Percentiles rank a stretch among this genome's conserved stretches.
These are phyloP conservation scores for Metschnikowia kofuensis DNA, from an alignment of 805 yeast genomes.

Conservation along the genomic window DNA sequence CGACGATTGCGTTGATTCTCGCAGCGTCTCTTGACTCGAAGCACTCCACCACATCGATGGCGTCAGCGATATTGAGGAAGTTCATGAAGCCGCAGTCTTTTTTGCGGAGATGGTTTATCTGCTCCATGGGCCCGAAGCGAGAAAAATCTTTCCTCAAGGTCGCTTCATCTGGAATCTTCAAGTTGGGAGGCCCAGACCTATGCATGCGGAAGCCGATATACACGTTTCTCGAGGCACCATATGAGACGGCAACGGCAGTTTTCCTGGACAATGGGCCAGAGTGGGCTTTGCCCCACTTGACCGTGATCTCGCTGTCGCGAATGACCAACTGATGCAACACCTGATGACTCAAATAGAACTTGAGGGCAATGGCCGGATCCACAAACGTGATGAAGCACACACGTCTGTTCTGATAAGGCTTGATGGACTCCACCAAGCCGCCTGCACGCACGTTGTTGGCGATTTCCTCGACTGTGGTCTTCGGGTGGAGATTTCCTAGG, in stretches of 20 bases:
- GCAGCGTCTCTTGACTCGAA: constrained; percentile 38
- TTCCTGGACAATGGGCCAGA: constrained; percentile 59
- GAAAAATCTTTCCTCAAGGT: constrained; percentile 58
- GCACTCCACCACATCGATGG: constrained; percentile 61
- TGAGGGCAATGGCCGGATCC: constrained; percentile 61
- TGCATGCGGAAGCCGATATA: constrained; percentile 57
- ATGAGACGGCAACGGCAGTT: constrained; percentile 60
- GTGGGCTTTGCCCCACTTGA: constrained; percentile 71
- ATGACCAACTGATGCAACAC: constrained; percentile 55
- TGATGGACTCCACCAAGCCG: constrained; percentile 65
- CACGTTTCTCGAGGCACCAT: constrained; percentile 75
- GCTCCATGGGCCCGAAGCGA: constrained; percentile 70
- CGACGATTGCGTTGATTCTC: constrained; percentile 37
- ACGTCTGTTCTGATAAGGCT: constrained; percentile 47
- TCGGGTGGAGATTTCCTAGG: constrained; percentile 62
- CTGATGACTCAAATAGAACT: constrained; percentile 59
- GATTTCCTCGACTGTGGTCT: constrained; percentile 66
- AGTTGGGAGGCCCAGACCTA: constrained; percentile 13
- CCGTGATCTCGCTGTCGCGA: constrained; percentile 58
- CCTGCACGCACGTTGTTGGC: constrained; percentile 73
- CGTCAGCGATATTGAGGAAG: constrained; percentile 59
- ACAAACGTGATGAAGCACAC: constrained; percentile 71
- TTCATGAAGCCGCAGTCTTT: constrained; percentile 75
- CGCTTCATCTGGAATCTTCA: constrained; percentile 38
- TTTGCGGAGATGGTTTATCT: constrained; percentile 66